Evolutionary conservation across 2,329 filamentous ascomycete species (phyloP).

Genomic region (Canariomyces notabilis): DNA sequence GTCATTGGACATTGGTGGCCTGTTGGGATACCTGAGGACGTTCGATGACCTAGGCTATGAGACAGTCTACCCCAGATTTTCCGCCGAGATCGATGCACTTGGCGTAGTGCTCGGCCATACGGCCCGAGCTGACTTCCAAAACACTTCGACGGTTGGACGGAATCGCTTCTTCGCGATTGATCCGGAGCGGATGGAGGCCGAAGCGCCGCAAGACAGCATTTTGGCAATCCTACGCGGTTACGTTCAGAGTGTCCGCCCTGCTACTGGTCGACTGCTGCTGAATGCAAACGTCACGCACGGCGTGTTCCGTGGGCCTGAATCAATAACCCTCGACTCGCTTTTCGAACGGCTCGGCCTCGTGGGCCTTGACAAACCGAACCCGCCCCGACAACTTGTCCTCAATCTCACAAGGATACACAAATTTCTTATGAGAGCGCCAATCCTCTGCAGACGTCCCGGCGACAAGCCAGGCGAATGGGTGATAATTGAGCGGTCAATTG

Average conservation of each 20-base stretch:
- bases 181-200: conserved; percentile 14
- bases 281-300: conserved; percentile 53
- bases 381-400: not conserved
- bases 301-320: conserved; percentile 39
- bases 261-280: conserved; percentile 49
- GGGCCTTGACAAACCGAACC: conserved; percentile 1
- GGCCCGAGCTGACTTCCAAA: conserved; percentile 32
- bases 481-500: conserved; percentile 28
- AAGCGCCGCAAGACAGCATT: conserved; percentile 25
- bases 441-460: conserved; percentile 31
- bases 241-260: conserved; percentile 50
- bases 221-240: conserved; percentile 45
- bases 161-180: conserved; percentile 46
- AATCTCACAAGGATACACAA: conserved; percentile 31
- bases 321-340: conserved; percentile 33
- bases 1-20: conserved; percentile 34
- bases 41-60: conserved; percentile 37
- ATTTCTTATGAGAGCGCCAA: conserved; percentile 36
- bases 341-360: conserved; percentile 18
- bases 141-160: conserved; percentile 40
- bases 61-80: conserved; percentile 43
- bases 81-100: conserved; percentile 46
- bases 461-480: conserved; percentile 29
- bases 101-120: conserved; percentile 46
- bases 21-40: conserved; percentile 42